Percentiles rank a stretch among this genome's conserved stretches.
phyloP scores from a whole-genome alignment of 768 basidiomycete genomes.

The Coprinopsis cinerea region DNA sequence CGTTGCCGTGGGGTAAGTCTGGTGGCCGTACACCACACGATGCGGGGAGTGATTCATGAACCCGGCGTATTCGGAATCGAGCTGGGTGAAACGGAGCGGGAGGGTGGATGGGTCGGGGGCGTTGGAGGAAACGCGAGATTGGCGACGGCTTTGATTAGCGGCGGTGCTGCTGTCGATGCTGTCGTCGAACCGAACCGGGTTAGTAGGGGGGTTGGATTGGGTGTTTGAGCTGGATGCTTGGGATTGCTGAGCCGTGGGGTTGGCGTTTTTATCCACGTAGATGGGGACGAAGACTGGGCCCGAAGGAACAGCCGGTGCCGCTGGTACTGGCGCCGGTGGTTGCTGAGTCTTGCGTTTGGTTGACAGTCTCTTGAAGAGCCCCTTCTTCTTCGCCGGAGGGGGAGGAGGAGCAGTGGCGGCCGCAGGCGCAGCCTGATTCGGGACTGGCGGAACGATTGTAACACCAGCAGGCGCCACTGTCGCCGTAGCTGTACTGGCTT shows the following conservation, averaged over 20 bases:
- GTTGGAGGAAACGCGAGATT: background rate
- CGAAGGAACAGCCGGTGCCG: conserved; percentile 1
- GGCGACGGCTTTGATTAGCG: too few species aligned
- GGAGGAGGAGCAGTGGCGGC: background rate
- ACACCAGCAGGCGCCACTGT: background rate
- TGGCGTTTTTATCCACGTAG: conserved; percentile 11
- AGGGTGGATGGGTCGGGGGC: conserved; percentile 9
- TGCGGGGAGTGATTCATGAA: conserved; percentile 68
- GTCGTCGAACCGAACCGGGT: background rate
- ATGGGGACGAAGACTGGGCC: conserved; percentile 21
- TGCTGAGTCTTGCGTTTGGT: conserved; percentile 9
- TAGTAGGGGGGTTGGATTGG: too few species aligned
- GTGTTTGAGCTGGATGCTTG: too few species aligned
- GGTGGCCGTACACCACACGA: conserved; percentile 48
- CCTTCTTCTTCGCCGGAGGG: conserved; percentile 1
- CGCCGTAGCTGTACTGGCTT: conserved; percentile 8
- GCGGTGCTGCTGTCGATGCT: background rate
- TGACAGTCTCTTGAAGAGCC: conserved; percentile 14
- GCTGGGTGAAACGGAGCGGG: conserved; percentile 39
- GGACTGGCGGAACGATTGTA: background rate
- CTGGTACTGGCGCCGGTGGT: background rate
- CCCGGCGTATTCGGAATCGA: conserved; percentile 27
- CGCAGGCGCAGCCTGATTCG: background rate
- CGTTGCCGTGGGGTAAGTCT: conserved; percentile 59
- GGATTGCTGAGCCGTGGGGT: conserved; percentile 7